Base-by-base conservation (phyloP, 2,329 filamentous ascomycete species). In the Penicillium sp. region DNA sequence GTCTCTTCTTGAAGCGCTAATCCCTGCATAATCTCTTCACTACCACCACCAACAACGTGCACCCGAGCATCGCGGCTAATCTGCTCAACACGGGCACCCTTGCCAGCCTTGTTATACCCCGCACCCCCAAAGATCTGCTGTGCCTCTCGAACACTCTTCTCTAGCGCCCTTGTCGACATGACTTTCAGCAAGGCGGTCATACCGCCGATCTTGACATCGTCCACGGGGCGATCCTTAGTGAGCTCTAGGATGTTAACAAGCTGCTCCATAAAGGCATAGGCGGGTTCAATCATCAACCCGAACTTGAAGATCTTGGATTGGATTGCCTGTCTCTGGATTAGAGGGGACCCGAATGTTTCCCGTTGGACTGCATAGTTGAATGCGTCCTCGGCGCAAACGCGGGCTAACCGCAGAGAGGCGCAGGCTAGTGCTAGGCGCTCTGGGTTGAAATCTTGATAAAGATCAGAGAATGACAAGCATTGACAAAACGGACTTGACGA, bases 341-440 rank as follows among this genome's bases (percentile, higher is more conserved):
- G 73, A 0, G 82, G 80, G 41, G 79, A 79, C 20, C 84, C 84
- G 62, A 87, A 87, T 0, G 85, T 86, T 67, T 88, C 84, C 20
- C 86, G 79, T 68, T 85, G 85, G 57, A 87, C 70, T 26, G 82
- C 80, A 63, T 88, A 88, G 55, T 82, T 83, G 66, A 86, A 83
- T 0, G 85, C 85, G 6, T 84, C 75, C 49, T 79, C 73, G 2
- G 87, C 76, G 7, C 84, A 86, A 4, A 88, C 83, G 3, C 82
- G 78, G 2, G 86, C 78, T 59, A 86, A 79, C 5, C 88, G 77
- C 1, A 87, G 85, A 1, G 82, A 81, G 1, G 82, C 80, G 41
- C 89, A 84, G 2, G 85, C 81, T 54, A 91, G 87, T 6, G 79
- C 79, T 4, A 90, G 77, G 0, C 88, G 82, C 69, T 92, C 88